Evolutionary conservation across 129 eudicot species (phyloP).

Genomic region (Pulicaria dysenterica): DNA sequence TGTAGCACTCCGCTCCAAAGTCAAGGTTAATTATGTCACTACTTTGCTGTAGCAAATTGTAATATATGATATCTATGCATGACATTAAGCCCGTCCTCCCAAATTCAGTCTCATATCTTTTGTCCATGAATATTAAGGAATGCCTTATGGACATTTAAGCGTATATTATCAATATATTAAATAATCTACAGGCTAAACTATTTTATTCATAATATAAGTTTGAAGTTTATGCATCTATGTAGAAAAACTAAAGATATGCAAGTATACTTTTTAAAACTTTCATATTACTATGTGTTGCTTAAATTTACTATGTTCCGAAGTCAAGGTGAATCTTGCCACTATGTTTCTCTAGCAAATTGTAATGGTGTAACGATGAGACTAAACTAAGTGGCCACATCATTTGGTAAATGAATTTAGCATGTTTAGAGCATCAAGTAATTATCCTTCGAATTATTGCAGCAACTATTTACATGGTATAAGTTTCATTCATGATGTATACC

Average conservation of each 20-base stretch:
- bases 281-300: neutral
- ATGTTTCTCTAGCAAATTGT: no score
- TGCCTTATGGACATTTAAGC: no score
- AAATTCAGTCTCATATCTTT: no score
- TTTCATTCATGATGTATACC: neutral
- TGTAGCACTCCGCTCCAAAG: conserved; percentile 61
- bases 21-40: conserved; percentile 54
- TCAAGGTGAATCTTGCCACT: no score
- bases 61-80: conserved; percentile 12
- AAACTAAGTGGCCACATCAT: no score
- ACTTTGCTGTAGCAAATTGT: neutral
- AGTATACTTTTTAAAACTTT: neutral
- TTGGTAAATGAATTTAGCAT: no score
- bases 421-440: no score
- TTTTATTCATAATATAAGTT: neutral
- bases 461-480: neutral
- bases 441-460: no score
- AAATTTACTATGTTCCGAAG: no score
- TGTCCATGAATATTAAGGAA: no score
- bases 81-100: neutral
- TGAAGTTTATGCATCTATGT: neutral
- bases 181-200: neutral
- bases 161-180: no score
- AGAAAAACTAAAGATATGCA: neutral
- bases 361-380: no score